A percentile compares a stretch with the other conserved stretches of the same genome.
Evolutionary conservation across 1,284 basidiomycete species (phyloP).

Genomic region (Ceratobasidium sp.): DNA sequence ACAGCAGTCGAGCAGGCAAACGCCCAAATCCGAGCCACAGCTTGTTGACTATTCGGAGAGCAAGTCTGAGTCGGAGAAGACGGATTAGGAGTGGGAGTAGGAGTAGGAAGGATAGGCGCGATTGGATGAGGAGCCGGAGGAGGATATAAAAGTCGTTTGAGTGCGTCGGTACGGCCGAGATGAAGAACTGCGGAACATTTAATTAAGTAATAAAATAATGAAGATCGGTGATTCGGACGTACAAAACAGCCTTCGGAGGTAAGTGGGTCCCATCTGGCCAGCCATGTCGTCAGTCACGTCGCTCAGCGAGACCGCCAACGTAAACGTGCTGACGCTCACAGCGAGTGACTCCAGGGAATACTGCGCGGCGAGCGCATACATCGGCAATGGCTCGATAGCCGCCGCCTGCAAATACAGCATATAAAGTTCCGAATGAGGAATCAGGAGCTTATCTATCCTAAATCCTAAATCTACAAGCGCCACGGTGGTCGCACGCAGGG

Average conservation of each 20-base stretch:
- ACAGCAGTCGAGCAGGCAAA: conserved; percentile 27
- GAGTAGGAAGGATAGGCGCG: too few species aligned
- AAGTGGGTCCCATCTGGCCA: conserved; percentile 44
- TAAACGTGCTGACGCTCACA: conserved; percentile 38
- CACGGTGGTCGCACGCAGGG: conserved; percentile 31
- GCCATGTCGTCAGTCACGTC: conserved; percentile 44
- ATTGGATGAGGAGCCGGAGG: conserved; percentile 33
- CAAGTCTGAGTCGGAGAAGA: conserved; percentile 5
- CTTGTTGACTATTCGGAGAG: conserved; percentile 29
- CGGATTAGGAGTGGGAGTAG: too few species aligned
- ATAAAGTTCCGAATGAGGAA: conserved; percentile 36
- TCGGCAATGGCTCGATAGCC: conserved; percentile 27
- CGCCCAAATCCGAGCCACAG: conserved; percentile 30
- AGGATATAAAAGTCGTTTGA: conserved; percentile 44
- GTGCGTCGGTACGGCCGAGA: conserved; percentile 45
- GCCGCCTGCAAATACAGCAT: conserved; percentile 38
- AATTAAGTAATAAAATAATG: neutral
- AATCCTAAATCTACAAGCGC: conserved; percentile 30
- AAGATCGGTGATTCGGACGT: neutral
- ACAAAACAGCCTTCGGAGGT: conserved; percentile 44
- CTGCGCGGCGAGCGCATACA: conserved; percentile 44
- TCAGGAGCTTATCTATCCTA: conserved; percentile 31
- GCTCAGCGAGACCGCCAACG: conserved; percentile 37
- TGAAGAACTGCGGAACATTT: conserved; percentile 30
- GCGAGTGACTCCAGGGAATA: conserved; percentile 42